Percentiles rank a stretch among this genome's conserved stretches.
phyloP scores from a whole-genome alignment of 2,329 filamentous ascomycete species.

The Pezicula rhizophila region DNA sequence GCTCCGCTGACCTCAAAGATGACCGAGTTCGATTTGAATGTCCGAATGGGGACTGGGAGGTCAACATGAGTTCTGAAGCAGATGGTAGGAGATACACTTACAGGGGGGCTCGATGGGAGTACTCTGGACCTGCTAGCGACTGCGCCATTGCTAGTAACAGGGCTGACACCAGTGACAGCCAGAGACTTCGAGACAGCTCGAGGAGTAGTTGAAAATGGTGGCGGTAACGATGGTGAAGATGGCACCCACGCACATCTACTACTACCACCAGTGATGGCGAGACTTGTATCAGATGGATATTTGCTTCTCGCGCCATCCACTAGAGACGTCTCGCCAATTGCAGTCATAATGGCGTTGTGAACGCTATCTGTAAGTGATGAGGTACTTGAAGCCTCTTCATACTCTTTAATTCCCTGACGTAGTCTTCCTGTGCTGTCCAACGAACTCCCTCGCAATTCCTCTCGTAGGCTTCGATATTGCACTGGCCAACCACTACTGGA shows the following conservation, averaged over 20 bases:
- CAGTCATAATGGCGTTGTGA: no score
- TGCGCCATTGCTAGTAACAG: constrained; percentile 2
- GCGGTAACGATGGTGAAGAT: constrained; percentile 16
- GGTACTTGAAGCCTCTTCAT: no score
- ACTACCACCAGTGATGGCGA: neutral
- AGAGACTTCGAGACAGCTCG: constrained; percentile 17
- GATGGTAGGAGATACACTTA: no score
- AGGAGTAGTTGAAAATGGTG: constrained; percentile 23
- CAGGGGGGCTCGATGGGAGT: neutral
- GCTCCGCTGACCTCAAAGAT: neutral
- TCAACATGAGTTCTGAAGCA: no score
- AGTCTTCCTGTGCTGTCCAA: constrained; percentile 4
- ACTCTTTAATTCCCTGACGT: no score
- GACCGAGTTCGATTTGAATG: no score
- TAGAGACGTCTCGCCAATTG: no score
- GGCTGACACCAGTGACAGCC: constrained; percentile 4
- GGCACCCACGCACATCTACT: neutral
- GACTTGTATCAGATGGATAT: neutral
- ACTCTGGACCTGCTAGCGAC: neutral
- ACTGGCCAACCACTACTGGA: constrained; percentile 9
- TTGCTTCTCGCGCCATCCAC: neutral
- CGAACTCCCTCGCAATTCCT: constrained; percentile 22
- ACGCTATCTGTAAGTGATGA: no score
- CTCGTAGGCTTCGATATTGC: constrained; percentile 15
- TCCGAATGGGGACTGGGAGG: no score